A percentile compares a stretch with the other conserved stretches of the same genome.
Evolutionary conservation across 1,284 basidiomycete species (phyloP).

Genomic region (Cystobasidium slooffiae): DNA sequence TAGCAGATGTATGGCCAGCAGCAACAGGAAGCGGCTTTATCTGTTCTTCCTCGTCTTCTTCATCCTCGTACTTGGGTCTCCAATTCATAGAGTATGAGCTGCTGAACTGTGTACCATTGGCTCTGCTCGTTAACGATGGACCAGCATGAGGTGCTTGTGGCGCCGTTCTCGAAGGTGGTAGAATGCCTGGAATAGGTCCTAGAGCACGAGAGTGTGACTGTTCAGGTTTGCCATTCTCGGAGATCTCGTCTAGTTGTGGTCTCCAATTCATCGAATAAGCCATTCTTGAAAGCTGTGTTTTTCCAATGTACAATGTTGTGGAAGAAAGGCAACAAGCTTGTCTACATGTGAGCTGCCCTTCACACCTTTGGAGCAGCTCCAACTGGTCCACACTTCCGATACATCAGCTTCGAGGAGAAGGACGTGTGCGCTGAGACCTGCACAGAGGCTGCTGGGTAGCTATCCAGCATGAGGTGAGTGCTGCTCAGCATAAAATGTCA

Average conservation of each 20-base stretch:
- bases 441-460: too few species aligned
- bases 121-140: background rate
- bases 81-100: conserved; percentile 36
- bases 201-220: background rate
- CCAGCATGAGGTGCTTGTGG: background rate
- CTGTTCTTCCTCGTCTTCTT: conserved; percentile 7
- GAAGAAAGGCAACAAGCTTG: background rate
- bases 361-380: background rate
- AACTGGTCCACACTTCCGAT: background rate
- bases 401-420: too few species aligned
- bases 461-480: background rate
- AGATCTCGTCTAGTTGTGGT: conserved; percentile 29
- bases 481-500: too few species aligned
- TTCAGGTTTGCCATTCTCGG: background rate
- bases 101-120: conserved; percentile 16
- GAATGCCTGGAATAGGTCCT: conserved; percentile 25
- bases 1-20: background rate
- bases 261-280: conserved; percentile 43
- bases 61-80: conserved; percentile 16
- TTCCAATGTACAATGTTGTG: background rate
- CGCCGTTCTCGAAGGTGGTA: conserved; percentile 12
- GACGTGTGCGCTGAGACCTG: too few species aligned
- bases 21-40: background rate
- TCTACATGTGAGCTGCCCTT: background rate
- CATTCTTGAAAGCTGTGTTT: background rate